phyloP scores from a whole-genome alignment of 2,329 filamentous ascomycete genomes.

The Epichloe gansuensis region DNA sequence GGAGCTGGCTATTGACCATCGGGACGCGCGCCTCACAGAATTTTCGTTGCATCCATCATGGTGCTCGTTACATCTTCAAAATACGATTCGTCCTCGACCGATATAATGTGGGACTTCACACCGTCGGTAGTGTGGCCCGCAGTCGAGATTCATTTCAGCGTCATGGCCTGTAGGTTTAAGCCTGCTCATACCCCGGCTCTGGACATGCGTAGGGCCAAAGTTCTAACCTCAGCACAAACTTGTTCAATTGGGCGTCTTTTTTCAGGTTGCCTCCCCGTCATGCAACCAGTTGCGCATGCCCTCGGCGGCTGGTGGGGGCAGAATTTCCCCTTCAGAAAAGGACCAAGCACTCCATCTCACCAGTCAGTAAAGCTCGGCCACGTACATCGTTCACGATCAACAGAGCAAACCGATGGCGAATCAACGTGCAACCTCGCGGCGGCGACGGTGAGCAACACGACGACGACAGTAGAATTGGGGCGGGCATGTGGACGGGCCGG shows the following conservation, averaged over 20 bases:
- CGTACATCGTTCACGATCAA: neutral
- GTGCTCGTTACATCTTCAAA: neutral
- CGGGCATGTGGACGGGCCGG: neutral
- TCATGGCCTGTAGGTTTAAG: neutral
- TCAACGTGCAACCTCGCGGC: neutral
- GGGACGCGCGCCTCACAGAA: neutral
- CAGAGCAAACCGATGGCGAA: neutral
- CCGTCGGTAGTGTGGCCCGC: slow-evolving; percentile 1
- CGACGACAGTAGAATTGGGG: neutral
- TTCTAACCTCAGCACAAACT: neutral
- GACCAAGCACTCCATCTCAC: neutral
- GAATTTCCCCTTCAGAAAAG: slow-evolving; percentile 3
- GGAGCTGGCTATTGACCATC: neutral
- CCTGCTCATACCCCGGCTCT: no score
- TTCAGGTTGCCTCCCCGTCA: slow-evolving; percentile 5
- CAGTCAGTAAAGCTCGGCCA: neutral
- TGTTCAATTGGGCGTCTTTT: neutral
- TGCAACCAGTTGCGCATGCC: slow-evolving; percentile 2
- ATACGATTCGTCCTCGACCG: neutral
- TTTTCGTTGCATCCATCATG: neutral
- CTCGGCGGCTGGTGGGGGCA: slow-evolving; percentile 5
- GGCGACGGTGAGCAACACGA: neutral
- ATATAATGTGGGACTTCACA: neutral
- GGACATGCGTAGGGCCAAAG: neutral
- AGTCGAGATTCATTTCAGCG: slow-evolving; percentile 2